These are phyloP conservation scores for Biscogniauxia mediterranea DNA, from an alignment of 2,329 filamentous ascomycete species.

Conservation along the genomic window DNA sequence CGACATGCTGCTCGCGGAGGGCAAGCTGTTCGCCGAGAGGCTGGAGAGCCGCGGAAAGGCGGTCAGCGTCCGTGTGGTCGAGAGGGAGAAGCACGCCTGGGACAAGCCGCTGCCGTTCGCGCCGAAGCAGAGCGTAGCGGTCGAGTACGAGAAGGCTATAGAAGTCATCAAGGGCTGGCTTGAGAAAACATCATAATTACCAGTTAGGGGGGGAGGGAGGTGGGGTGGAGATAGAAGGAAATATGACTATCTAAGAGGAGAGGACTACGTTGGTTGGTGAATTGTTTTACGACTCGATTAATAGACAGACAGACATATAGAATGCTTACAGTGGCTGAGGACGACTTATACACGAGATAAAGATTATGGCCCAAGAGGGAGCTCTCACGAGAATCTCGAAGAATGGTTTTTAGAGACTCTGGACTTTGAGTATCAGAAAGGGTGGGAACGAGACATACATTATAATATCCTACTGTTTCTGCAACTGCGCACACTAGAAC, in stretches of 20 bases:
- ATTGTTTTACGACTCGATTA: too few relatives aligned
- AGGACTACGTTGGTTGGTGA: neutral
- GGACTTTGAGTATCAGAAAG: too few relatives aligned
- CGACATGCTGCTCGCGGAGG: slow-evolving; percentile 33
- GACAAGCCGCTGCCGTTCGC: slow-evolving; percentile 46
- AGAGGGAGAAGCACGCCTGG: slow-evolving; percentile 48
- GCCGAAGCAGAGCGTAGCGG: slow-evolving; percentile 42
- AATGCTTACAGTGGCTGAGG: too few relatives aligned
- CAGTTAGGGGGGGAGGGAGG: too few relatives aligned
- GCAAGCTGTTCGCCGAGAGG: slow-evolving; percentile 22
- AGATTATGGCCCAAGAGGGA: too few relatives aligned
- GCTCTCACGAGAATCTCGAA: too few relatives aligned
- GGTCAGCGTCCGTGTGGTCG: slow-evolving; percentile 42
- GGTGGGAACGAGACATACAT: too few relatives aligned
- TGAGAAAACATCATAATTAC: neutral
- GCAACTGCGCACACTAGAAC: too few relatives aligned
- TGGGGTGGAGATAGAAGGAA: neutral
- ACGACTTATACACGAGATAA: too few relatives aligned
- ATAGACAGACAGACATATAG: too few relatives aligned
- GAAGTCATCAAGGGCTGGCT: slow-evolving; percentile 41
- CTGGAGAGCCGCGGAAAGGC: slow-evolving; percentile 26
- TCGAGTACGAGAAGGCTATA: slow-evolving; percentile 47
- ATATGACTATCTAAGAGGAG: neutral
- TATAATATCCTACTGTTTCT: too few relatives aligned
- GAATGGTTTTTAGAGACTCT: too few relatives aligned